phyloP scores from a whole-genome alignment of 1,139 yeast species.

The Geotrichum macrosporum region DNA sequence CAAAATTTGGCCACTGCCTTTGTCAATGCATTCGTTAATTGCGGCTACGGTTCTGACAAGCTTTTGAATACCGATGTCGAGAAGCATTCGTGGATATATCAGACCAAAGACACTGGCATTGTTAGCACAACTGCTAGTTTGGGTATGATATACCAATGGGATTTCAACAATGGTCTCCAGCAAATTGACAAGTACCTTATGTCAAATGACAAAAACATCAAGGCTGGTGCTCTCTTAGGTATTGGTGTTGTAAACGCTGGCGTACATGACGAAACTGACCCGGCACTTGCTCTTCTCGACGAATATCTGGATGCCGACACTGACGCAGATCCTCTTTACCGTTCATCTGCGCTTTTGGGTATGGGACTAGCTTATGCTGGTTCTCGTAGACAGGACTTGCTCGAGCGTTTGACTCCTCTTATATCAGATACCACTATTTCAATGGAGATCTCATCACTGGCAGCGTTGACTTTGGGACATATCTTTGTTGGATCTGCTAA shows the following conservation, averaged over 20 bases:
- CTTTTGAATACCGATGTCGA: constrained; percentile 62
- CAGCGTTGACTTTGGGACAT: constrained; percentile 91
- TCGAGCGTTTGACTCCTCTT: constrained; percentile 74
- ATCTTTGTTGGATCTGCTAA: constrained; percentile 94
- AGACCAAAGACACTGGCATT: constrained; percentile 91
- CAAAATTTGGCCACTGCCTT: constrained; percentile 94
- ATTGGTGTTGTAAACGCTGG: constrained; percentile 90
- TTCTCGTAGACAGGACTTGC: constrained; percentile 78
- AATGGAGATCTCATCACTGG: constrained; percentile 75
- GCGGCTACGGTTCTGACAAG: constrained; percentile 87
- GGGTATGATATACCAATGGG: constrained; percentile 92
- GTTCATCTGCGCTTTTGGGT: constrained; percentile 82
- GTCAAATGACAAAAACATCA: constrained; percentile 78
- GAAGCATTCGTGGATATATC: constrained; percentile 78
- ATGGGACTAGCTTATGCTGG: constrained; percentile 96
- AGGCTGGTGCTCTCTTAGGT: constrained; percentile 95
- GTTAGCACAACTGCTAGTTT: constrained; percentile 89
- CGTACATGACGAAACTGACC: constrained; percentile 94
- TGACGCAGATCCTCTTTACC: constrained; percentile 42
- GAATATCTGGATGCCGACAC: constrained; percentile 61
- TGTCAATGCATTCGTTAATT: constrained; percentile 85
- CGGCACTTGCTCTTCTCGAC: constrained; percentile 74
- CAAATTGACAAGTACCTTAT: constrained; percentile 84
- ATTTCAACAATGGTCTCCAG: constrained; percentile 82
- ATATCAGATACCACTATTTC: constrained; percentile 74